phyloP scores from a whole-genome alignment of 352 stramenopile genomes.

The Globisporangium nagaii region DNA sequence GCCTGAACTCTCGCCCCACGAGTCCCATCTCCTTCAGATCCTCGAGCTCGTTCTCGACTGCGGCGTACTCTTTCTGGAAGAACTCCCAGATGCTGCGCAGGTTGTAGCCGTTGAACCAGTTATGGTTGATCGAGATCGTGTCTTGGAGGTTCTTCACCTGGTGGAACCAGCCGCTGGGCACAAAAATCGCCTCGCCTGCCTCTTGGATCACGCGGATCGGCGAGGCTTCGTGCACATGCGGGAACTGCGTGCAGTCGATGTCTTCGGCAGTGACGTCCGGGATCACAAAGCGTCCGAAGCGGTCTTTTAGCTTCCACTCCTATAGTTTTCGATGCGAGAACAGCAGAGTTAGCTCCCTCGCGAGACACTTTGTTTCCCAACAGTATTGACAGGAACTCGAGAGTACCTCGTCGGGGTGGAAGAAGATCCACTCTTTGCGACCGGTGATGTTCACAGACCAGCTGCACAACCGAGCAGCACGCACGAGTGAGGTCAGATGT shows the following conservation, averaged over 20 bases:
- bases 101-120: conserved; percentile 94
- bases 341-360: no score
- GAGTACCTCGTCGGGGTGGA: conserved; percentile 68
- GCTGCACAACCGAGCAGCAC: conserved; percentile 19
- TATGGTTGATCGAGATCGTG: conserved; percentile 97
- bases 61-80: conserved; percentile 54
- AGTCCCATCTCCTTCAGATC: conserved; percentile 64
- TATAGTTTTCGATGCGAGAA: no score
- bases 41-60: conserved; percentile 54
- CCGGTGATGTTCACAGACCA: conserved; percentile 97
- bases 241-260: conserved; percentile 51
- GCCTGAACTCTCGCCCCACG: conserved; percentile 36
- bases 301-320: conserved; percentile 74
- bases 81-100: conserved; percentile 58
- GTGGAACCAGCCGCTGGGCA: conserved; percentile 96
- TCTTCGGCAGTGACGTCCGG: conserved; percentile 39
- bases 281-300: conserved; percentile 50
- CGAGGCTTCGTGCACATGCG: conserved; percentile 38
- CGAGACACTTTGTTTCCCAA: neutral
- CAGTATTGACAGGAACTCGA: no score
- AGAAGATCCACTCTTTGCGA: conserved; percentile 92
- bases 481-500: neutral
- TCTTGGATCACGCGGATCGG: conserved; percentile 55
- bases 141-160: conserved; percentile 91
- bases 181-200: conserved; percentile 89